phyloP scores from a whole-genome alignment of 2,329 filamentous ascomycete genomes.

The Fusarium setosum region DNA sequence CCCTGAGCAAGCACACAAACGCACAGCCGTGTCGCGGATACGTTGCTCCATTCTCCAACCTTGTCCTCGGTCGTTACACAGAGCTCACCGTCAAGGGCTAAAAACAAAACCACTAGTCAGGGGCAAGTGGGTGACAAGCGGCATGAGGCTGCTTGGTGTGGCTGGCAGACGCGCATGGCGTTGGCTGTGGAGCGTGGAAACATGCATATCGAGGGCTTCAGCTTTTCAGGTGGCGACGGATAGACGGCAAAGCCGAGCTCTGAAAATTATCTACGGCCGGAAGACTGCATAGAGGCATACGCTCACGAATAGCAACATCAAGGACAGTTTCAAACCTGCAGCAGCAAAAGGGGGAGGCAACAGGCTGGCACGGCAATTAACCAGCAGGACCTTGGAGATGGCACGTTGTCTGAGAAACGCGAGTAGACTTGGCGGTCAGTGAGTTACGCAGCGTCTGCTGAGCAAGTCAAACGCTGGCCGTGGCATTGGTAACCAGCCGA shows the following conservation, averaged over 20 bases:
- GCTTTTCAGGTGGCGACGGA: background rate
- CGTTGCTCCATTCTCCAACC: background rate
- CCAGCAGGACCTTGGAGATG: background rate
- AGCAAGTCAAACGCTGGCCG: constrained; percentile 19
- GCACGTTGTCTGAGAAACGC: background rate
- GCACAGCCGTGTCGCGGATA: constrained; percentile 6
- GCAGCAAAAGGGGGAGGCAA: background rate
- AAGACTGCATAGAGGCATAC: constrained; percentile 7
- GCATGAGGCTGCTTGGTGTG: background rate
- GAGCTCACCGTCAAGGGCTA: background rate
- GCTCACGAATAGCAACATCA: background rate
- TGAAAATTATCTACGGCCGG: background rate
- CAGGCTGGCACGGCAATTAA: background rate
- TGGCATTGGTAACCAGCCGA: constrained; percentile 33
- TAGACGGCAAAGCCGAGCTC: background rate
- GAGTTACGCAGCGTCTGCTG: constrained; percentile 22
- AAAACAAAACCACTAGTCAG: background rate
- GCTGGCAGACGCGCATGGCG: background rate
- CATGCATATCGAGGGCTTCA: constrained; percentile 7
- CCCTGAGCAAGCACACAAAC: constrained; percentile 11
- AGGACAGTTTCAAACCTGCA: background rate
- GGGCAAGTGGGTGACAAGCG: background rate
- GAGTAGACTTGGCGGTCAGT: constrained; percentile 23
- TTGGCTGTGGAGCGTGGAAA: constrained; percentile 14
- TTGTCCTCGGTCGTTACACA: constrained; percentile 1